Evolutionary conservation across 2,329 filamentous ascomycete species (phyloP).

Genomic region (Coniella vitis): DNA sequence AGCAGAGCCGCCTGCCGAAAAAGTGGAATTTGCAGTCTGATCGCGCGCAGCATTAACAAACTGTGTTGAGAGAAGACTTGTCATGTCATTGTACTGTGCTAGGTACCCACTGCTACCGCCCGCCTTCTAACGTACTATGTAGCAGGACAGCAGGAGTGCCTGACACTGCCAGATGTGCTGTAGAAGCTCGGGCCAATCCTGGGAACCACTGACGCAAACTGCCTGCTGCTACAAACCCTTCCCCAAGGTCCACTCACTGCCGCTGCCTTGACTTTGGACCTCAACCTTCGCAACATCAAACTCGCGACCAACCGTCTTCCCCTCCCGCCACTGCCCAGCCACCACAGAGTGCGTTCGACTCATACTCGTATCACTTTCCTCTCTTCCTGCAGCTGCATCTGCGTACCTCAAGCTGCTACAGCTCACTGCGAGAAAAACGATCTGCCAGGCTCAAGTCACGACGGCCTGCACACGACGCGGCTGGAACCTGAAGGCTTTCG

Average conservation of each 20-base stretch:
- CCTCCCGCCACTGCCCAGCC: neutral
- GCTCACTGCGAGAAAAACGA: neutral
- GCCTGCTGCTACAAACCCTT: neutral
- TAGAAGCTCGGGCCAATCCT: slow-evolving; percentile 1
- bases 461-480: slow-evolving; percentile 16
- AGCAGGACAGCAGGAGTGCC: neutral
- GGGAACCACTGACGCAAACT: slow-evolving; percentile 4
- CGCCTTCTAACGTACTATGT: neutral
- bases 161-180: neutral
- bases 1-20: neutral
- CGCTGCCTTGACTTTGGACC: neutral
- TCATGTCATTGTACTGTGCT: neutral
- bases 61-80: neutral
- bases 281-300: slow-evolving; percentile 2
- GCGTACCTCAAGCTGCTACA: slow-evolving; percentile 1
- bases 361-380: neutral
- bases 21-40: neutral
- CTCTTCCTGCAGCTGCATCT: neutral
- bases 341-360: neutral
- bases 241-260: neutral
- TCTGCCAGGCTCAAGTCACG: slow-evolving; percentile 8
- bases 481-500: slow-evolving; percentile 6
- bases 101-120: neutral
- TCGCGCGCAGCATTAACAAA: neutral
- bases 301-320: neutral